These are phyloP conservation scores for Otatea glauca DNA, from an alignment of 176 grass and related monocot species.

Conservation along the genomic window DNA sequence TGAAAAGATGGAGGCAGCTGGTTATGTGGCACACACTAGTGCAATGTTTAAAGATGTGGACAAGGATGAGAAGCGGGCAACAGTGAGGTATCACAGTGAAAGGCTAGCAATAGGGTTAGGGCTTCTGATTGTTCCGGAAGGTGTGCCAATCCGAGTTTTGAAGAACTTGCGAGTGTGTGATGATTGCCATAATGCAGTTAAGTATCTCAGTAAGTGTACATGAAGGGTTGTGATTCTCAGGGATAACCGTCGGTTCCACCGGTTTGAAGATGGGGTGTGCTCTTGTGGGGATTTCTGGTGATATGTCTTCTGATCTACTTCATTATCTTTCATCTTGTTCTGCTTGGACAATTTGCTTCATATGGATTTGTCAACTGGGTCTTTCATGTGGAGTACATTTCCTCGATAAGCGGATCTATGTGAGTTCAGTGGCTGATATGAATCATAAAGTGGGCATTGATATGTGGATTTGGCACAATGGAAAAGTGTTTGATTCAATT, in stretches of 20 bases:
- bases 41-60: constrained; percentile 76
- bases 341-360: constrained; percentile 18
- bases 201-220: constrained; percentile 89
- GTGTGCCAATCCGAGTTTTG: constrained; percentile 84
- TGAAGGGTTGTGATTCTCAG: constrained; percentile 73
- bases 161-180: constrained; percentile 91
- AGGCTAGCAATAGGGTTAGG: constrained; percentile 88
- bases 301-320: constrained; percentile 32
- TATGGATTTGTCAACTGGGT: constrained; percentile 14
- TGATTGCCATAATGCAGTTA: constrained; percentile 94
- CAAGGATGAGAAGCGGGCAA: constrained; percentile 63
- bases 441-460: neutral
- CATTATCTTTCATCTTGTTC: neutral
- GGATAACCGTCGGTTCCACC: constrained; percentile 84
- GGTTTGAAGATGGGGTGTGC: constrained; percentile 78
- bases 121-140: constrained; percentile 74
- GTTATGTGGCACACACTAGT: constrained; percentile 81
- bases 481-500: neutral
- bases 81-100: constrained; percentile 90
- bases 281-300: constrained; percentile 95
- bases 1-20: constrained; percentile 76
- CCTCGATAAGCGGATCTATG: neutral
- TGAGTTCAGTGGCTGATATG: constrained; percentile 14
- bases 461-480: constrained; percentile 5
- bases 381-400: neutral